These are phyloP conservation scores for Craspedostauros australis DNA, from an alignment of 108 stramenopile species.

Conservation along the genomic window DNA sequence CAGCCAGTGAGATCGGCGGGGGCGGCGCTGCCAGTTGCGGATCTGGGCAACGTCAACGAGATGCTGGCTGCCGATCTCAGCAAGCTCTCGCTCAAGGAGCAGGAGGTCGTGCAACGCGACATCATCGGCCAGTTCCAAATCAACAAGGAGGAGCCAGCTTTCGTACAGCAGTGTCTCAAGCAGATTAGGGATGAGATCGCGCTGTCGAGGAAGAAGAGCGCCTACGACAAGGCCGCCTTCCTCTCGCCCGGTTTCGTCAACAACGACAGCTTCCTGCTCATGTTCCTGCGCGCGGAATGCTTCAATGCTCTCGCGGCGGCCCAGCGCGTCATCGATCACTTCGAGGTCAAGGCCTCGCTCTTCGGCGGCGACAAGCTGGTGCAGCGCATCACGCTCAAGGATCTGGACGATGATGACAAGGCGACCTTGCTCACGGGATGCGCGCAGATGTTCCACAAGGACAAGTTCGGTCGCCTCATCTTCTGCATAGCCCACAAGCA, in stretches of 20 bases:
- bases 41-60: too few species aligned
- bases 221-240: conserved; percentile 5
- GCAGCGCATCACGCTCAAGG: conserved; percentile 2
- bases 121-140: too few species aligned
- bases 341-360: conserved; percentile 8
- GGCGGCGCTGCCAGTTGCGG: too few species aligned
- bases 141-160: too few species aligned
- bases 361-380: conserved; percentile 11
- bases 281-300: conserved; percentile 10
- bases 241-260: conserved; percentile 4
- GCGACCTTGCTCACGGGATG: neutral
- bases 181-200: too few species aligned
- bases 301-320: conserved; percentile 12
- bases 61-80: too few species aligned
- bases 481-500: neutral
- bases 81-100: too few species aligned
- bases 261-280: conserved; percentile 3
- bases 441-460: neutral
- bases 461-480: conserved; percentile 7
- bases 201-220: too few species aligned
- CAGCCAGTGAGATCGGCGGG: too few species aligned
- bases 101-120: too few species aligned
- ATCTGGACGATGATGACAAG: conserved; percentile 10
- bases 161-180: too few species aligned
- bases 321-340: conserved; percentile 2